phyloP scores from a whole-genome alignment of 148 eudicot genomes.

The Nepenthes gracilis region DNA sequence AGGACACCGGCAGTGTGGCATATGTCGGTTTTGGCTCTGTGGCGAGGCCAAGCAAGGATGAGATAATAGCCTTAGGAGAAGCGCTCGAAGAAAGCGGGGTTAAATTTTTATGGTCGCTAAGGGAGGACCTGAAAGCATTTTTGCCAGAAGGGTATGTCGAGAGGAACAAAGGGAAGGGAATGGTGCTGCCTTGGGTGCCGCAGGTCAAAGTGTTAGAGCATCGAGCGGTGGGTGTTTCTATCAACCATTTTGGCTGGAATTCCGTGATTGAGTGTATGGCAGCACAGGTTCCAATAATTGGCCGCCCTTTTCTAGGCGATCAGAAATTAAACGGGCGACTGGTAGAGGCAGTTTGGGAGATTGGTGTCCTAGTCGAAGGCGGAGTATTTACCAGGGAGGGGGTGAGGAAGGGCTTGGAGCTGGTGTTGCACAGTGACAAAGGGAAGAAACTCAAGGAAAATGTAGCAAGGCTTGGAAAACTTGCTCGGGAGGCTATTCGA shows the following conservation, averaged over 20 bases:
- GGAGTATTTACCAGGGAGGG: conserved; percentile 17
- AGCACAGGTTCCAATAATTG: conserved; percentile 18
- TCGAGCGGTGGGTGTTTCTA: conserved; percentile 18
- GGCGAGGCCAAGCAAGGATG: no score
- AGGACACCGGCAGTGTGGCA: no score
- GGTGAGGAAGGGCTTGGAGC: conserved; percentile 10
- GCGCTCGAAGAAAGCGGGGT: no score
- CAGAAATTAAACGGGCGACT: conserved; percentile 21
- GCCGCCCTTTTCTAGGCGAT: conserved; percentile 22
- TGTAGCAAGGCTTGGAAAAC: conserved; percentile 1
- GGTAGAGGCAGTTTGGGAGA: conserved; percentile 21
- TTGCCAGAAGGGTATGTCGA: conserved; percentile 16
- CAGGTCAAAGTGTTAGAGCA: conserved; percentile 17
- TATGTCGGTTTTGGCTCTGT: no score
- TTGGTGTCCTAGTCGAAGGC: conserved; percentile 17
- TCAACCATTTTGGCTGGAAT: conserved; percentile 27
- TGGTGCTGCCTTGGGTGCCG: conserved; percentile 20
- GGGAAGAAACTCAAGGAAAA: conserved; percentile 23
- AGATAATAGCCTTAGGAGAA: no score
- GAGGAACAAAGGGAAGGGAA: conserved; percentile 12
- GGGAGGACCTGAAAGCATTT: not conserved
- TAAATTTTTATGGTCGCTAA: no score
- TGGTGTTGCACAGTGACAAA: conserved; percentile 6
- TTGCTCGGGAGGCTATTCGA: conserved; percentile 14
- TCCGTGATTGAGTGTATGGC: conserved; percentile 18